These are phyloP conservation scores for Macrolepiota albuminosa DNA, from an alignment of 768 basidiomycete genomes.

Conservation along the genomic window DNA sequence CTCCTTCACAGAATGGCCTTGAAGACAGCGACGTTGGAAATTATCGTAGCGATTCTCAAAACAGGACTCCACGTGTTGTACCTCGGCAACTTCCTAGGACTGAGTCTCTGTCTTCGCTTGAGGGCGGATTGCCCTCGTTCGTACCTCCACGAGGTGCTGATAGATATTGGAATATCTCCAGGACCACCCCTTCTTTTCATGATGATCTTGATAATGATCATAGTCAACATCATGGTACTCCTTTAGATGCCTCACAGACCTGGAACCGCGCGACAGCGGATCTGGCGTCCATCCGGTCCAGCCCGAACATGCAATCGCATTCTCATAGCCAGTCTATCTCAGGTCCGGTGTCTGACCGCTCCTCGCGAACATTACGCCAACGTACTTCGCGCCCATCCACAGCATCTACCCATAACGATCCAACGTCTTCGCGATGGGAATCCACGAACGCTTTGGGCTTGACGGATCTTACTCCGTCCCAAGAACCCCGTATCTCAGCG, in stretches of 20 bases:
- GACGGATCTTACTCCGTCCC: constrained; percentile 3
- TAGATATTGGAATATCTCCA: background rate
- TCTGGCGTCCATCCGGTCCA: background rate
- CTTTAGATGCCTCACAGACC: background rate
- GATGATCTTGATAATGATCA: constrained; percentile 1
- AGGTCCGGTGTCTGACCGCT: background rate
- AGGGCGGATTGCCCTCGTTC: background rate
- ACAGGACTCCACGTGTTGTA: constrained; percentile 6
- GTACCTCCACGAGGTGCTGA: background rate
- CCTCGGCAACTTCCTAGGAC: background rate
- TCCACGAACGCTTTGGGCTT: constrained; percentile 9
- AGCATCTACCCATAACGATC: background rate
- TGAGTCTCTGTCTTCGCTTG: background rate
- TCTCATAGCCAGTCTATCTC: background rate
- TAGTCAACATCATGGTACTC: background rate
- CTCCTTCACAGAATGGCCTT: background rate
- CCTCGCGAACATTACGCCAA: constrained; percentile 3
- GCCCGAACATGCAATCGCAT: background rate
- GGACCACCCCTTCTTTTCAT: background rate
- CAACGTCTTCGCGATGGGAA: background rate
- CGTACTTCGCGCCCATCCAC: background rate
- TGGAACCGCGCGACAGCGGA: background rate
- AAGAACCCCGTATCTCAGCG: constrained; percentile 11
- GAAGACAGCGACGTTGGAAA: background rate
- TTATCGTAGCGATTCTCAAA: background rate